Percentiles rank a stretch among this genome's conserved stretches.
Conservation (phyloP, 2,329 filamentous ascomycete species). For the Botrytis tulipae region DNA sequence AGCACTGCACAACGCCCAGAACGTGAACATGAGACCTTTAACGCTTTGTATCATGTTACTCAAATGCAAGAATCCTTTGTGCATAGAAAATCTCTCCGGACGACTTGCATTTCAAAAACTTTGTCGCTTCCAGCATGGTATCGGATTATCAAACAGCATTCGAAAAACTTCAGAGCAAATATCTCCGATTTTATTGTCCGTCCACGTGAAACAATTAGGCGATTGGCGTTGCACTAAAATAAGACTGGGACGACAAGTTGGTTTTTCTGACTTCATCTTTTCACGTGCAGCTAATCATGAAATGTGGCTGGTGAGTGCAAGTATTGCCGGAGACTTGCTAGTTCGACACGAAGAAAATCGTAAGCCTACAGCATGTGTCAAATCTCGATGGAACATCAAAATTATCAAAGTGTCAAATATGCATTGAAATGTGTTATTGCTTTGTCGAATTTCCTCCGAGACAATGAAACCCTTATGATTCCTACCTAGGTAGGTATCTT, state of each 20-base stretch:
- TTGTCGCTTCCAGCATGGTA: neutral
- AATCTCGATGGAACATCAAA: neutral
- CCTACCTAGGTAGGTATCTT: neutral
- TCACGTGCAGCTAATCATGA: neutral
- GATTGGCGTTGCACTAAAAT: neutral
- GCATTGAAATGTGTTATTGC: neutral
- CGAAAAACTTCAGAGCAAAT: neutral
- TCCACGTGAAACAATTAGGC: neutral
- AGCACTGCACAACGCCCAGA: neutral
- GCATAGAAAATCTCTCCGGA: neutral
- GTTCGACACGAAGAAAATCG: neutral
- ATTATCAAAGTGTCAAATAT: neutral
- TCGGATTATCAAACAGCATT: neutral
- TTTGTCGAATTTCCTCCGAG: neutral
- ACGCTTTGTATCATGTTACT: neutral
- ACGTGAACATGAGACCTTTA: neutral
- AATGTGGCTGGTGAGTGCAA: slow-evolving; percentile 6
- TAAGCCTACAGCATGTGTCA: neutral
- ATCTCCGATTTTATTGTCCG: neutral
- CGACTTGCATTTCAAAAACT: neutral
- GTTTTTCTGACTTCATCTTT: neutral
- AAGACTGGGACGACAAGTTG: neutral
- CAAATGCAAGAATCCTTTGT: neutral
- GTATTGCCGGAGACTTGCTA: neutral
- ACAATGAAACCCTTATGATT: neutral